Base-by-base conservation (phyloP, 495 filamentous ascomycete species). In the Xylaria sp. region DNA sequence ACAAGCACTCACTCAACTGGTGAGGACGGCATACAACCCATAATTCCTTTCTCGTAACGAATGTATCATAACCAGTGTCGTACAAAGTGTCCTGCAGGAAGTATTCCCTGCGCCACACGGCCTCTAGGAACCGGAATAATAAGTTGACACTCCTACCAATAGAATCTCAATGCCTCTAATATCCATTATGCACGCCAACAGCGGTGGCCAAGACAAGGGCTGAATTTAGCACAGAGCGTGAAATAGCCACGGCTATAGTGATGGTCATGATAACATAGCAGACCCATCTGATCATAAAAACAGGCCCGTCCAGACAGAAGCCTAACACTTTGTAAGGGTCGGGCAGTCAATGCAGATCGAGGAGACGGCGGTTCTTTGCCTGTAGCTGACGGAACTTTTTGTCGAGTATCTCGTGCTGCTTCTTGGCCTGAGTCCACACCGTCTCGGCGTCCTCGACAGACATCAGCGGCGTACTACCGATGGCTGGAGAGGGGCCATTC, bases 331-430 rank as follows among this genome's bases (percentile, higher is more conserved):
- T 43, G 35, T 48, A 43, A 1, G 61, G 44, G 52, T 53, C 71
- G 31, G 71, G 77, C 66, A 79, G 77, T 79, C 77, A 79, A 79
- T 79, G 77, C 59, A 79, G 52, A n/a, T 74, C 77, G 43, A 79
- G 72, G 12, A 77, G 68, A 8, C 75, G 72, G 5, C 85, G 80
- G 73, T 92, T 92, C 84, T 86, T 89, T 73, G 88, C 88, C 67
- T 91, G 81, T 44, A 91, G 67, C 64, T 84, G 82, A 71, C 84
- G 85, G 26, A 92, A 75, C 72, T 83, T 89, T 84, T 92, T 93
- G 79, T 93, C 92, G 11, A 93, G 76, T 68, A 77, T 85, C 65
- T 94, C 92, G 43, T 88, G 85, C 74, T 93, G 90, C 82, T 90
- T 92, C 72, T 85, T 85, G n/a, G 87, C 84, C 14, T 77, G 74